phyloP scores from a whole-genome alignment of 2,329 filamentous ascomycete genomes.

The Paecilomyces variotii region DNA sequence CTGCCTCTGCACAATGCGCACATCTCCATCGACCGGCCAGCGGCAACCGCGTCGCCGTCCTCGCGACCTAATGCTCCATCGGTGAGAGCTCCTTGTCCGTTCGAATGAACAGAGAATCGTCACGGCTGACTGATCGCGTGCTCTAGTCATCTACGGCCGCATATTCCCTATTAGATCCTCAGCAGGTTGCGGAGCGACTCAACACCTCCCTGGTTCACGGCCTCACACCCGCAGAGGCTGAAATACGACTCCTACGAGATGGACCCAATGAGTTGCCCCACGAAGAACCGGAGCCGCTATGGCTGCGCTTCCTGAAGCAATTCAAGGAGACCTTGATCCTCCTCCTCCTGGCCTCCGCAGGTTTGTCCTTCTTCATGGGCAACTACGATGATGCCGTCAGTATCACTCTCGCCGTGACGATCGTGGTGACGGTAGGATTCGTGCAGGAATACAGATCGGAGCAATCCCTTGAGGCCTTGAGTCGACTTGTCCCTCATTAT shows the following conservation, averaged over 20 bases:
- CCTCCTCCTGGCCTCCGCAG: conserved; percentile 80
- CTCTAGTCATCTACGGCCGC: conserved; percentile 36
- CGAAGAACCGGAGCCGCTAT: conserved; percentile 86
- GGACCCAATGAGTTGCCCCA: conserved; percentile 93
- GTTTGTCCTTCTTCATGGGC: conserved; percentile 79
- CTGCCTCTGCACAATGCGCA: conserved; percentile 50
- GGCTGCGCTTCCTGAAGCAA: conserved; percentile 90
- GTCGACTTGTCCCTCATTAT: conserved; percentile 86
- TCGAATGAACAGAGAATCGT: background rate
- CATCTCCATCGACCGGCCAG: conserved; percentile 19
- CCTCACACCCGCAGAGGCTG: conserved; percentile 71
- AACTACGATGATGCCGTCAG: conserved; percentile 94
- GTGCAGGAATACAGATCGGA: conserved; percentile 97
- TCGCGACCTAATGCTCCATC: conserved; percentile 22
- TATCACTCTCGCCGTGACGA: conserved; percentile 91
- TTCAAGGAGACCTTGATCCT: conserved; percentile 95
- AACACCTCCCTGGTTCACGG: conserved; percentile 78
- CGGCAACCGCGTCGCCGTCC: conserved; percentile 21
- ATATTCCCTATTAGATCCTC: conserved; percentile 61
- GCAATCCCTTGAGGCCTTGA: conserved; percentile 92
- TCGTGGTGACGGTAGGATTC: conserved; percentile 93
- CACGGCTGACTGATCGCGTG: conserved; percentile 1
- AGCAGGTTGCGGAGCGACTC: conserved; percentile 69
- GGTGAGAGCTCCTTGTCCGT: conserved; percentile 17
- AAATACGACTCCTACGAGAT: conserved; percentile 68